These are phyloP conservation scores for Heterobasidion irregulare DNA, from an alignment of 1,284 basidiomycete species.

Conservation along the genomic window DNA sequence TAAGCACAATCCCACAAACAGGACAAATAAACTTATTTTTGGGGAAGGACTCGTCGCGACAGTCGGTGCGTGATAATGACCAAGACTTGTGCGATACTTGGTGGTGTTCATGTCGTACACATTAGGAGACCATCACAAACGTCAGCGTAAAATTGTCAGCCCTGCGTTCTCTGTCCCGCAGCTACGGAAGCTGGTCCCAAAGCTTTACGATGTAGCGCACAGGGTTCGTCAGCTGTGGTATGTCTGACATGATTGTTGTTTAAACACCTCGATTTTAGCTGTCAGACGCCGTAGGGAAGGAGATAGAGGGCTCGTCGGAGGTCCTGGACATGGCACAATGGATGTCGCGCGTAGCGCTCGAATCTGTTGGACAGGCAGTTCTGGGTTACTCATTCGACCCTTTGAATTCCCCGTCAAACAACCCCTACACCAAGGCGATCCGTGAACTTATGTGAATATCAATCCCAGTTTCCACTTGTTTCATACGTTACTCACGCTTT, in stretches of 20 bases:
- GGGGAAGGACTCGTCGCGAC: slow-evolving; percentile 15
- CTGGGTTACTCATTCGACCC: slow-evolving; percentile 3
- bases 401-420: neutral
- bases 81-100: too few relatives aligned
- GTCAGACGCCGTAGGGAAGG: neutral
- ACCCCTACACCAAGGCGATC: slow-evolving; percentile 1
- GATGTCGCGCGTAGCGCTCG: slow-evolving; percentile 2
- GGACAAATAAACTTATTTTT: slow-evolving; percentile 6
- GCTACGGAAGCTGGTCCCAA: slow-evolving; percentile 18
- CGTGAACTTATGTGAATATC: slow-evolving; percentile 1
- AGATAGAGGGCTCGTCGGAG: neutral
- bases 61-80: slow-evolving; percentile 5
- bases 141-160: slow-evolving; percentile 18
- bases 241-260: slow-evolving; percentile 17
- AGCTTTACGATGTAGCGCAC: slow-evolving; percentile 16
- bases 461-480: neutral
- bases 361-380: neutral
- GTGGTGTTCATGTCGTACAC: too few relatives aligned
- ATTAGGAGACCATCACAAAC: slow-evolving; percentile 9
- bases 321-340: neutral
- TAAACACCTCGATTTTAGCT: neutral
- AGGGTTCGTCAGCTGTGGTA: slow-evolving; percentile 19
- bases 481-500: neutral
- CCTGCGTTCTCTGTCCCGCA: slow-evolving; percentile 10
- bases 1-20: neutral